Evolutionary conservation across 257 asterid genomes (phyloP).

Genomic region (Petunia axillaris): DNA sequence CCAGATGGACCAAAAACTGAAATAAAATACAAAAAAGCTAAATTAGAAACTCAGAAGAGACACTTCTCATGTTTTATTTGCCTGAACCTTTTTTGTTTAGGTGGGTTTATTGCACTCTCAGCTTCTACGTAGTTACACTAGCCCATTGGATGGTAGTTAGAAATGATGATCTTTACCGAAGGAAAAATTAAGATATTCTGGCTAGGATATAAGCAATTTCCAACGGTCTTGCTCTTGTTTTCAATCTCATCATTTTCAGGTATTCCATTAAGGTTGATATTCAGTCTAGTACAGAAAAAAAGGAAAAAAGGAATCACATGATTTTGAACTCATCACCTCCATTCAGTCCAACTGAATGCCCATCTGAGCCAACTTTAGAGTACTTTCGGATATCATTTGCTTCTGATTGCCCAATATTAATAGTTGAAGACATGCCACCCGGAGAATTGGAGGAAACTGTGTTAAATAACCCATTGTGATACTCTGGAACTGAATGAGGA

Average conservation of each 20-base stretch:
- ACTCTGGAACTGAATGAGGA: slow-evolving; percentile 85
- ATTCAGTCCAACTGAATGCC: slow-evolving; percentile 63
- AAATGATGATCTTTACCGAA: too few species aligned
- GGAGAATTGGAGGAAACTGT: slow-evolving; percentile 71
- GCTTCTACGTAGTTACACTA: too few species aligned
- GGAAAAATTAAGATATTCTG: background rate
- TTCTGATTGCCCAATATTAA: slow-evolving; percentile 56
- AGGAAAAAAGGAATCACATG: too few species aligned
- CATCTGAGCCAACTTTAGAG: slow-evolving; percentile 58
- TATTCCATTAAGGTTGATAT: background rate
- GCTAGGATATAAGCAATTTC: slow-evolving; percentile 11
- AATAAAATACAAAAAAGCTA: slow-evolving; percentile 27
- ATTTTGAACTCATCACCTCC: slow-evolving; percentile 48
- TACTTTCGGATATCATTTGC: slow-evolving; percentile 64
- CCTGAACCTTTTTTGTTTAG: background rate
- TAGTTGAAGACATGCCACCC: slow-evolving; percentile 59
- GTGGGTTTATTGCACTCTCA: slow-evolving; percentile 4
- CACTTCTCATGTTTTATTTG: background rate
- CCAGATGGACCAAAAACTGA: slow-evolving; percentile 80
- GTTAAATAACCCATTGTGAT: slow-evolving; percentile 65
- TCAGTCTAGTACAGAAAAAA: background rate
- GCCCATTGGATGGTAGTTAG: too few species aligned
- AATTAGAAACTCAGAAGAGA: slow-evolving; percentile 28
- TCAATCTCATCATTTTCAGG: background rate
- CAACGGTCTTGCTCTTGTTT: background rate